Base-by-base conservation (phyloP, 2,329 filamentous ascomycete species). In the Bipolaris cookei region DNA sequence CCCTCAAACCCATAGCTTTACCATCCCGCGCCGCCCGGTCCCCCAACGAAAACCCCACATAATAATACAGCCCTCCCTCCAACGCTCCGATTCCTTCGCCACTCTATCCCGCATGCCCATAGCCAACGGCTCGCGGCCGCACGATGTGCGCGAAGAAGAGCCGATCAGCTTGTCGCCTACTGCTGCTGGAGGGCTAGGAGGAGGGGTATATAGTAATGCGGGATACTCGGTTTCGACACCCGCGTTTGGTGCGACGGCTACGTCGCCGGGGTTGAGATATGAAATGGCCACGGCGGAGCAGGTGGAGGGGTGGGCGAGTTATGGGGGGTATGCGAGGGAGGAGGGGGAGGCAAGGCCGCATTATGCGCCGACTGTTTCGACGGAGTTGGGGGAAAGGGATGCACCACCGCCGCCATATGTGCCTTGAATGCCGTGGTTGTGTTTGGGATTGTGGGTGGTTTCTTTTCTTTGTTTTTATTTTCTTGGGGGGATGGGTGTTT, bases 61-160 rank as follows among this genome's bases (percentile, higher is more conserved):
- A 35, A 66, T 71, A 21, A 66, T 73, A 21, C 66, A 72, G 39
- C 71, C 72, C 6, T 59, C 60, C 7, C 65, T 75, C 14, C 66
- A 72, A 48, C 71, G 72, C 18, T 61, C 64, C 23, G 70, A 75
- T 32, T 74, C 71, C 5, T 72, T 71, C 43, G 69, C 72, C 8
- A 76, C 69, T 2, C 51, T 75, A 18, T 74, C 71, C 10, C 63
- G 67, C 41, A 76, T 76, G 70, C 72, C 72, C 13, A 67, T 76
- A 25, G 72, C 73, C 7, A 69, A 76, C 46, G 73, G 73, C 6
- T 66, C 56, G 18, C 62, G 66, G 28, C 70, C 70, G 7, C 58
- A 60, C 18, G 58, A 68, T 34, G 16, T 58, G 1, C 5, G 50
- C 8, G 53, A 60, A 8, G 46, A 65, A 6, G 11, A 14, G 1